Base-by-base conservation (phyloP, 495 filamentous ascomycete genomes). In the Podospora pseudopauciseta region DNA sequence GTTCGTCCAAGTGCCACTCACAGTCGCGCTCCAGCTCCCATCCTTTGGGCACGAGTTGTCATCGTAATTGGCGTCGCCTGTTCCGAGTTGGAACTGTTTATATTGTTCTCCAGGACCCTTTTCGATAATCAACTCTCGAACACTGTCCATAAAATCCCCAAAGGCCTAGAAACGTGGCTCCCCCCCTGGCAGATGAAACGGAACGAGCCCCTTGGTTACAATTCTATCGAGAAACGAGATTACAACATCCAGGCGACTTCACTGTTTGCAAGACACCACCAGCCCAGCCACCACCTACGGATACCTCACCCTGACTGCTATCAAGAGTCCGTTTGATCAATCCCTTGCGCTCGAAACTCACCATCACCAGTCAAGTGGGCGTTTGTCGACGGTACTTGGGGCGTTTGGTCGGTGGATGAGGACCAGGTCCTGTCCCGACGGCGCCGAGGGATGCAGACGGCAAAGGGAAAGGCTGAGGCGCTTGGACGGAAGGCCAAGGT, bases 401-500 rank as follows among this genome's bases (percentile, higher is more conserved):
- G 54, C 27, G 65, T 18, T 49, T 49, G 39, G 39, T 49, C 13
- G 39, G 39, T 68, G 74, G 70, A 75, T 75, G 76, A 72, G 65
- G 69, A 67, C 72, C 63, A 73, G 65, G 71, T 23, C 56, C 54
- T 20, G 56, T 69, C 66, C 70, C 68, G 57, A 62, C 68, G 68
- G 66, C 68, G 71, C 63, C 70, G 76, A 80, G 79, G 77, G 74
- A 87, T 87, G 85, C 84, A 86, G 81, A 76, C 84, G 75, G 81
- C 82, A 69, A 92, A 88, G 85, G 87, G 86, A 67, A 93, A 91
- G 86, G 89, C 91, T 81, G 94, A 95, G 85, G 85, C 91, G 80
- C 91, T 92, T 84, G 91, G 89, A 86, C 91, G 95, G 80, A 93
- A 94, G 85, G 90, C 90, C 79, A 97, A 97, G 91, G 93, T 96